Conservation (phyloP, 1,284 basidiomycete genomes). For the Waitea zeae region DNA sequence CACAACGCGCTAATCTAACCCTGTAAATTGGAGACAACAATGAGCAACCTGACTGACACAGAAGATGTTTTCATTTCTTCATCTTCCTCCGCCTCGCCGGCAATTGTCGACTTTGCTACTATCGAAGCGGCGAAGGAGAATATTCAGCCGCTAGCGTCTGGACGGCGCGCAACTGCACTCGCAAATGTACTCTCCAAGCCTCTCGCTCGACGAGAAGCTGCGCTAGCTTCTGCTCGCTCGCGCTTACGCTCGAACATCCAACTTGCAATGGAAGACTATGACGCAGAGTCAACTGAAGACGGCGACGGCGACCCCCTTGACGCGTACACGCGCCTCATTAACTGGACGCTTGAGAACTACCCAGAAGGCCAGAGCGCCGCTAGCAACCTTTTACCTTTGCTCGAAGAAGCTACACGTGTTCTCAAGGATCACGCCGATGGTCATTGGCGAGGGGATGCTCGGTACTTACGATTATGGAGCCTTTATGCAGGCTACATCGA, state of each 20-base stretch:
- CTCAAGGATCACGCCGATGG: constrained; percentile 55
- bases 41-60: no score
- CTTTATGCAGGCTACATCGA: constrained; percentile 76
- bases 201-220: constrained; percentile 51
- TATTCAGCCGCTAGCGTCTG: constrained; percentile 59
- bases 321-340: constrained; percentile 42
- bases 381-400: constrained; percentile 62
- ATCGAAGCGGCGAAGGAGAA: constrained; percentile 75
- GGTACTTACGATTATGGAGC: constrained; percentile 88
- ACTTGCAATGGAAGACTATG: constrained; percentile 32
- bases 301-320: constrained; percentile 26
- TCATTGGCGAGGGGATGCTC: constrained; percentile 48
- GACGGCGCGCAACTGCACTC: constrained; percentile 55
- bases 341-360: constrained; percentile 58
- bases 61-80: no score
- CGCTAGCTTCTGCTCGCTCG: constrained; percentile 42
- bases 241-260: constrained; percentile 36
- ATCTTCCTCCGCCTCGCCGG: no score
- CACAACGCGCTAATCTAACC: no score
- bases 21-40: no score
- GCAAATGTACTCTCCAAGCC: constrained; percentile 56
- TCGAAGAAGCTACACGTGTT: constrained; percentile 68
- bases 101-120: constrained; percentile 58
- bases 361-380: constrained; percentile 48
- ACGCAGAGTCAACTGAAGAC: no score